A percentile compares a stretch with the other conserved stretches of the same genome.
Conservation (phyloP, 108 stramenopile species). For the Cyclotella atomus region DNA sequence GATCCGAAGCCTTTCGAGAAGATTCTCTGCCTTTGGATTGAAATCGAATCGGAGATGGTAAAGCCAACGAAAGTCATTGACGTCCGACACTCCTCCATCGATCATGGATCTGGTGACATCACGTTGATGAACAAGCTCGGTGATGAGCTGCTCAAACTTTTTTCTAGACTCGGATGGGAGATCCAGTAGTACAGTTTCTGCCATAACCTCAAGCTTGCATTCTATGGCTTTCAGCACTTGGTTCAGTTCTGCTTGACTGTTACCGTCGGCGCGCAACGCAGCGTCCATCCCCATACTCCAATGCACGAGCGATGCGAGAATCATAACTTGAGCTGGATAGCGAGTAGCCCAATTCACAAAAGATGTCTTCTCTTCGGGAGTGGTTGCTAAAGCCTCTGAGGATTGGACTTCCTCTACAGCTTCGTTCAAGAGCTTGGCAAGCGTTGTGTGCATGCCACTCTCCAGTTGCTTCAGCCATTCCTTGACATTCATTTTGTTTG, state of each 20-base stretch:
- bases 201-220: conserved; percentile 89
- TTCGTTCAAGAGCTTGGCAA: conserved; percentile 81
- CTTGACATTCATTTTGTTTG: conserved; percentile 78
- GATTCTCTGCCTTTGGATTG: conserved; percentile 71
- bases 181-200: conserved; percentile 88
- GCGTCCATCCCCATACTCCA: conserved; percentile 92
- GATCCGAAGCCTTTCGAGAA: conserved; percentile 81
- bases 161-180: conserved; percentile 86
- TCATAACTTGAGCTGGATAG: conserved; percentile 96
- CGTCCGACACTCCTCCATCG: conserved; percentile 65
- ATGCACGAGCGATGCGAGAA: conserved; percentile 86
- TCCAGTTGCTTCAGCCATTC: conserved; percentile 94
- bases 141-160: conserved; percentile 98
- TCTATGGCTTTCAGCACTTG: conserved; percentile 57
- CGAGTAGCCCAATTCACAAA: conserved; percentile 88
- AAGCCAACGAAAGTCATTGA: conserved; percentile 90
- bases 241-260: conserved; percentile 52
- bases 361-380: conserved; percentile 47
- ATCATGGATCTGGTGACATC: conserved; percentile 92
- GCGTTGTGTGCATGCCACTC: conserved; percentile 88
- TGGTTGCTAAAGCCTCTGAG: conserved; percentile 25
- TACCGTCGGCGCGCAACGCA: conserved; percentile 60
- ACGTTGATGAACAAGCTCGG: conserved; percentile 97
- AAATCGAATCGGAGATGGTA: conserved; percentile 93
- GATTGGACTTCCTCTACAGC: conserved; percentile 80